These are phyloP conservation scores for Phytophthora pinifolia DNA, from an alignment of 352 stramenopile genomes.

Conservation along the genomic window DNA sequence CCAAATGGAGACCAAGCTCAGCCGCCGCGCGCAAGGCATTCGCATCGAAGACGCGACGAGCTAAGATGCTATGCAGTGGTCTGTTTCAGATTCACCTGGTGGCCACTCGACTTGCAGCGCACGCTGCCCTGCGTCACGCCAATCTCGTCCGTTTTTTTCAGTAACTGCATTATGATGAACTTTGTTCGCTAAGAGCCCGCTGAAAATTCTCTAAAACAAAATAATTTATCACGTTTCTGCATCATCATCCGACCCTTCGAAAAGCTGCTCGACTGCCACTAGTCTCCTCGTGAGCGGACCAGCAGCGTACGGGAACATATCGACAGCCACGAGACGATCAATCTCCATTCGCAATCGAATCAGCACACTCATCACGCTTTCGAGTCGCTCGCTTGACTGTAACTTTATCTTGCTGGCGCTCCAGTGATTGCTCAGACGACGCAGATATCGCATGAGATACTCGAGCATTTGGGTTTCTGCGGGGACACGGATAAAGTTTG, in stretches of 20 bases:
- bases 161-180: slow-evolving; percentile 15
- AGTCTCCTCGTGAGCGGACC: slow-evolving; percentile 49
- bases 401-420: slow-evolving; percentile 25
- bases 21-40: slow-evolving; percentile 52
- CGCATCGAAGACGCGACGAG: slow-evolving; percentile 39
- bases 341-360: slow-evolving; percentile 71
- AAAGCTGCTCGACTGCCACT: slow-evolving; percentile 49
- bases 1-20: slow-evolving; percentile 66
- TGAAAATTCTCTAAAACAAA: slow-evolving; percentile 27
- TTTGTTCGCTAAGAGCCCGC: not conserved
- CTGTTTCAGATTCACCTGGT: slow-evolving; percentile 6
- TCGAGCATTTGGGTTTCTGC: slow-evolving; percentile 70
- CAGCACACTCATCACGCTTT: slow-evolving; percentile 50
- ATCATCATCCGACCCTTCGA: slow-evolving; percentile 34
- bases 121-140: not conserved
- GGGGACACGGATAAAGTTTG: not conserved
- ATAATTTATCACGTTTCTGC: slow-evolving; percentile 45
- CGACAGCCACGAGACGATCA: slow-evolving; percentile 38
- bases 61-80: slow-evolving; percentile 12
- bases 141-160: slow-evolving; percentile 13
- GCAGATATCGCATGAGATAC: slow-evolving; percentile 61
- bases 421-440: slow-evolving; percentile 37
- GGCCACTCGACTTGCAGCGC: not conserved
- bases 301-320: slow-evolving; percentile 59
- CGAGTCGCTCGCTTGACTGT: slow-evolving; percentile 18